Percentiles rank a stretch among this genome's conserved stretches.
Evolutionary conservation across 805 yeast species (phyloP).

Genomic region (Lachancea kluyveri): DNA sequence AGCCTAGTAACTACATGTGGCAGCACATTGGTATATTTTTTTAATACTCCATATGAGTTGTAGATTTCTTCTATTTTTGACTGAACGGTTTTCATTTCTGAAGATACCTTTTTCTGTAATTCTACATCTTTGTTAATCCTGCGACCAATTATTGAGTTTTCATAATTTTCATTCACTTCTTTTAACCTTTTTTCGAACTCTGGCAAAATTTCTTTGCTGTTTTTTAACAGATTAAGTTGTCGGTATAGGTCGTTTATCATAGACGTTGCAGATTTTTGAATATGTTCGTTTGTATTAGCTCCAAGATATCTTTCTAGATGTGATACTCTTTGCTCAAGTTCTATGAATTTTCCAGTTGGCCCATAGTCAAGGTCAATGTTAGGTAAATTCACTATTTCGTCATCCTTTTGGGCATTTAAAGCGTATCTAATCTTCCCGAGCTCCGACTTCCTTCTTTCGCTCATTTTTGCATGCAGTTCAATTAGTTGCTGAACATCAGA

Average conservation of each 20-base stretch:
- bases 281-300: slow-evolving; percentile 7
- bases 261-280: slow-evolving; percentile 18
- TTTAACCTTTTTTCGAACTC: slow-evolving; percentile 18
- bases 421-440: too few species aligned
- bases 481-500: neutral
- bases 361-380: slow-evolving; percentile 4
- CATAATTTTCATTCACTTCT: slow-evolving; percentile 24
- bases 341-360: slow-evolving; percentile 6
- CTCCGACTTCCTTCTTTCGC: too few species aligned
- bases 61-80: slow-evolving; percentile 23
- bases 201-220: slow-evolving; percentile 18
- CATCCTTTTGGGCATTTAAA: neutral
- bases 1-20: slow-evolving; percentile 26
- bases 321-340: slow-evolving; percentile 15
- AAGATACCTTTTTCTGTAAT: slow-evolving; percentile 9
- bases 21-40: slow-evolving; percentile 15
- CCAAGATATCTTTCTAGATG: slow-evolving; percentile 18
- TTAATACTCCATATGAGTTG: slow-evolving; percentile 13
- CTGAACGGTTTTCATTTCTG: slow-evolving; percentile 18
- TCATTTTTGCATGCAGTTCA: too few species aligned
- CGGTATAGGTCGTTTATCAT: slow-evolving; percentile 27
- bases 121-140: slow-evolving; percentile 8
- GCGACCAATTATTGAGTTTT: slow-evolving; percentile 17
- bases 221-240: slow-evolving; percentile 23
- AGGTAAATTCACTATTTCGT: neutral